Conservation (phyloP, 352 stramenopile species). For the Globisporangium cederbergense region DNA sequence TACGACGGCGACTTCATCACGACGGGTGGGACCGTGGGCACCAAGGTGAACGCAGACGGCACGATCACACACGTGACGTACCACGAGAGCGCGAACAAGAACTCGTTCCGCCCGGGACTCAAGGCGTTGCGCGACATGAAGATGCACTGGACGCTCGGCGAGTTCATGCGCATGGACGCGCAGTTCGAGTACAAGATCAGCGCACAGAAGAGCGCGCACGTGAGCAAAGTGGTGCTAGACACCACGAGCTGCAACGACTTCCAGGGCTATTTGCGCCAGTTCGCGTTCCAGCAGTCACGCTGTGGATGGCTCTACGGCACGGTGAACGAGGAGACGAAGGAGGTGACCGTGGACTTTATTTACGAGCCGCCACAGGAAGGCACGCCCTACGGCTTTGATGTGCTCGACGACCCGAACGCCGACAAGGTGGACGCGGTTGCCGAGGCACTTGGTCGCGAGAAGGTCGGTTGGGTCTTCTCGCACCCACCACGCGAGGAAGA, state of each 20-base stretch:
- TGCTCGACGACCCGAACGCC: conserved; percentile 89
- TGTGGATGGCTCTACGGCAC: conserved; percentile 95
- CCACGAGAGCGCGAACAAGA: conserved; percentile 71
- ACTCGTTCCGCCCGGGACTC: conserved; percentile 93
- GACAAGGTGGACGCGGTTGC: conserved; percentile 86
- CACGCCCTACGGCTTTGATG: conserved; percentile 86
- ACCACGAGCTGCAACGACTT: conserved; percentile 87
- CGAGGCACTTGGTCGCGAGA: conserved; percentile 83
- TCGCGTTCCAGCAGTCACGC: conserved; percentile 92
- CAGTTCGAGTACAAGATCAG: conserved; percentile 98
- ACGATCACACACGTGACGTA: conserved; percentile 76
- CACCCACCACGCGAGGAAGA: conserved; percentile 94
- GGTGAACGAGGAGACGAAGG: conserved; percentile 80
- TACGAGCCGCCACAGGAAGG: conserved; percentile 95
- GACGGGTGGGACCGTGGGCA: conserved; percentile 42
- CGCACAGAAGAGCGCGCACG: conserved; percentile 89
- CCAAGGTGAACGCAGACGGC: conserved; percentile 79
- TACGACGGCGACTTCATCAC: conserved; percentile 68
- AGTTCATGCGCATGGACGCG: conserved; percentile 97
- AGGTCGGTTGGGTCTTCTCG: conserved; percentile 97
- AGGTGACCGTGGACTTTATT: conserved; percentile 93
- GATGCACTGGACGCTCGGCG: conserved; percentile 97
- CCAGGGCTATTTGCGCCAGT: conserved; percentile 87
- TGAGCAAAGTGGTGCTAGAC: conserved; percentile 86
- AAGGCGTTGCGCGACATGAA: conserved; percentile 97